Conservation (phyloP, 345 rosid species). For the sweet orange (Citrus sinensis) region DNA sequence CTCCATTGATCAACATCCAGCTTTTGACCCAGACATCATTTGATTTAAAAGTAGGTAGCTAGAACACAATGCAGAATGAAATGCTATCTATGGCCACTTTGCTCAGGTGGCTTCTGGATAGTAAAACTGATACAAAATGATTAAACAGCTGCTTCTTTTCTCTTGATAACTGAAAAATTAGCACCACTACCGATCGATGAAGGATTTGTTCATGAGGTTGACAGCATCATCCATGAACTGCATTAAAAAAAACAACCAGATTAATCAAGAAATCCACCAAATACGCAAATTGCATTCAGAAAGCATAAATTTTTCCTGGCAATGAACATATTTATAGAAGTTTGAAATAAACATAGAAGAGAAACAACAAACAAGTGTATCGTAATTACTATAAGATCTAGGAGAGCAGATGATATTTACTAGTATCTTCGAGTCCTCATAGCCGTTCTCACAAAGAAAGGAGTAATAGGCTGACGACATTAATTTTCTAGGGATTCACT, state of each 20-base stretch:
- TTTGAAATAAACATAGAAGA: not conserved
- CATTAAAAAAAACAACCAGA: slow-evolving; percentile 25
- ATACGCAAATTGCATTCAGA: not conserved
- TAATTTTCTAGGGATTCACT: not conserved
- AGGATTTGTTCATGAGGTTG: slow-evolving; percentile 81
- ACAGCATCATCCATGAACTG: slow-evolving; percentile 93
- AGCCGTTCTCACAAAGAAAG: not conserved
- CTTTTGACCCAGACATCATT: not conserved
- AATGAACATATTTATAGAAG: not conserved
- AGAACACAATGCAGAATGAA: not conserved
- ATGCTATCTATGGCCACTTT: slow-evolving; percentile 18
- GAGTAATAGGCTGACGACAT: not conserved
- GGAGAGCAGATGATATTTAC: not conserved
- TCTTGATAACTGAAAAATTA: slow-evolving; percentile 4
- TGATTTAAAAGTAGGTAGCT: not conserved
- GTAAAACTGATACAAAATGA: not conserved
- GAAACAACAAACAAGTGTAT: not conserved
- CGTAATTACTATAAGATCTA: not conserved
- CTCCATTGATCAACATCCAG: slow-evolving; percentile 2
- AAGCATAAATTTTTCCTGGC: not conserved
- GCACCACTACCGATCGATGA: slow-evolving; percentile 57
- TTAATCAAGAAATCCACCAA: not conserved
- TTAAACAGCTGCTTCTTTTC: slow-evolving; percentile 11
- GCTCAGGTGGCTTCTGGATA: slow-evolving; percentile 5
- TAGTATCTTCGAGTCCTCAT: too few species aligned